phyloP scores from a whole-genome alignment of 306 rosid species.

The Trifolium dubium region DNA sequence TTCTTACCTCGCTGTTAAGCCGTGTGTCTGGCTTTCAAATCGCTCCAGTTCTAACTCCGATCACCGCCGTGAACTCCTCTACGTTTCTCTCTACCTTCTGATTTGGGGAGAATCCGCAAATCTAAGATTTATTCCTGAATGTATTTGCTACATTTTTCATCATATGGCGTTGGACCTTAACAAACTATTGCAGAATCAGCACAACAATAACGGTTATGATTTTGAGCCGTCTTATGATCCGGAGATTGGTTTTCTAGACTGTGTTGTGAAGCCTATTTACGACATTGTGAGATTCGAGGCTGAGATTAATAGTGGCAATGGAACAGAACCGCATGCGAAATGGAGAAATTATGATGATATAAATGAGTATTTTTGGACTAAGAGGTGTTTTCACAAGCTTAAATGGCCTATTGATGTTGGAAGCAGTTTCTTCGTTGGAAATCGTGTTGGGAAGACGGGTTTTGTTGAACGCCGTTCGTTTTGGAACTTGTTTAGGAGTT shows the following conservation, averaged over 20 bases:
- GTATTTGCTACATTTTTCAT: conserved; percentile 78
- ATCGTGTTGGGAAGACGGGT: conserved; percentile 77
- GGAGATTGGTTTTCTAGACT: conserved; percentile 57
- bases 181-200: background rate
- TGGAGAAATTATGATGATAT: conserved; percentile 94
- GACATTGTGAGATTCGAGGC: conserved; percentile 65
- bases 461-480: conserved; percentile 87
- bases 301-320: conserved; percentile 60
- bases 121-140: conserved; percentile 81
- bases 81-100: conserved; percentile 73
- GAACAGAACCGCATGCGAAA: conserved; percentile 68
- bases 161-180: conserved; percentile 82
- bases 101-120: conserved; percentile 97
- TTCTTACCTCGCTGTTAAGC: conserved; percentile 58
- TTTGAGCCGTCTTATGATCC: conserved; percentile 47
- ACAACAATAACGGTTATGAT: background rate
- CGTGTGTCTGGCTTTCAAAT: conserved; percentile 59
- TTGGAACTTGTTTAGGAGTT: conserved; percentile 84
- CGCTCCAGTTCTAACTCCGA: conserved; percentile 45
- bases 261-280: conserved; percentile 78
- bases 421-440: conserved; percentile 49
- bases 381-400: conserved; percentile 68
- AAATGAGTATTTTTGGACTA: conserved; percentile 87
- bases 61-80: conserved; percentile 80
- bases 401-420: conserved; percentile 78